Evolutionary conservation across 164 flowering plant species (phyloP).

Genomic region (Cinnamomum chago): DNA sequence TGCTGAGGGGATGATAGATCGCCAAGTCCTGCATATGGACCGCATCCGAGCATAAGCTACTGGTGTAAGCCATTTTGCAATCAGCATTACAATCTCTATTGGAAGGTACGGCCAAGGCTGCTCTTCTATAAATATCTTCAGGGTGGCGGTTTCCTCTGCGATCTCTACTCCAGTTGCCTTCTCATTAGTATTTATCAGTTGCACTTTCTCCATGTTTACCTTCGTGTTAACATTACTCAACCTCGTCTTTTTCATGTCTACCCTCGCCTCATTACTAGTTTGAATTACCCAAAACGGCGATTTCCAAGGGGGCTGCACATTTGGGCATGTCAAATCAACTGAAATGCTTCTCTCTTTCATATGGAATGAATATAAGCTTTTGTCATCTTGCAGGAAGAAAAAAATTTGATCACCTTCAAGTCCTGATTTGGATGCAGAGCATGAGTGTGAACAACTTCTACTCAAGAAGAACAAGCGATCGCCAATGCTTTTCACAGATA

Average conservation of each 20-base stretch:
- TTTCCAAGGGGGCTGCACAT: background rate
- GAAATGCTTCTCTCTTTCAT: background rate
- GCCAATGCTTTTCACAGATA: slow-evolving; percentile 1
- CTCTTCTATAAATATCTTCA: background rate
- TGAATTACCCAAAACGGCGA: background rate
- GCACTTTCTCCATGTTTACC: no score
- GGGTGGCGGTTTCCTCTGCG: background rate
- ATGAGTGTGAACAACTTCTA: background rate
- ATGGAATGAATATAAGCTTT: background rate
- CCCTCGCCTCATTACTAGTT: background rate
- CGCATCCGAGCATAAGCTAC: background rate
- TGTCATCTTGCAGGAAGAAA: no score
- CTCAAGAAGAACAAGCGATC: slow-evolving; percentile 4
- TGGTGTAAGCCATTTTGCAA: no score
- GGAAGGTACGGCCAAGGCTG: background rate
- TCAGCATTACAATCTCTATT: background rate
- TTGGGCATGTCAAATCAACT: background rate
- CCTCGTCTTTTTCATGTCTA: background rate
- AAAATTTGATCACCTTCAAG: no score
- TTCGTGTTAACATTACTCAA: background rate
- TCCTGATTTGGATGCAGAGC: background rate
- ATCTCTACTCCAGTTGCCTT: background rate
- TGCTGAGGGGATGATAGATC: background rate
- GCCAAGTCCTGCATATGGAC: background rate
- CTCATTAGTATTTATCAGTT: no score